Base-by-base conservation (phyloP, 1,284 basidiomycete genomes). In the Neolentinus lepideus region DNA sequence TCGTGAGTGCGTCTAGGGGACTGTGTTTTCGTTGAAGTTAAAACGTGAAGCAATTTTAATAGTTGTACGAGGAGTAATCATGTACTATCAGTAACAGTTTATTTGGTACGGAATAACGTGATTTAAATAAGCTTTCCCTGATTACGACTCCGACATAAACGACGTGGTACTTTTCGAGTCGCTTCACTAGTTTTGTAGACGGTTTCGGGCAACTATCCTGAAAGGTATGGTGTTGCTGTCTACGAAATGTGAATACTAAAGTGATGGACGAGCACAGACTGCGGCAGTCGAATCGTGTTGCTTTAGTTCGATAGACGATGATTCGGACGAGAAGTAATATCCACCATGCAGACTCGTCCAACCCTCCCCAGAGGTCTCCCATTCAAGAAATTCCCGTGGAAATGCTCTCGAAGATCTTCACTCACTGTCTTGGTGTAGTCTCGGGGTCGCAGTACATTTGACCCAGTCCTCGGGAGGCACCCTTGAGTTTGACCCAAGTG, bases 1-100 rank as follows among this genome's bases (percentile, higher is more conserved):
- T 57, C 76, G 11, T 43, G 19, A 43, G 38, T 35, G 9, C 33
- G 33, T 9, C 16, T 35, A 16, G 16, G 33, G 33, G 33, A 9
- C 33, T 35, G 33, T 9, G 16, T 35, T 16, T 9, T 35, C 9
- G 9, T 35, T 16, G 33, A 16, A 16, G 33, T 35, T 9, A 9
- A 16, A 9, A 16, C 16, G 16, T 16, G 33, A 35, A 35, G 9
- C 9, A 16, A 35, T 9, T 9, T 35, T 16, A 16, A 16, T 16
- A 35, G 33, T 35, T 35, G 33, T 16, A 16, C 9, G 33, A 35
- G 33, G 33, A 35, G 33, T 9, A 35, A 35, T 35, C 33, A 35
- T 35, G 33, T 9, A 35, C 33, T 35, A 35, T 9, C 16, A 35
- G 9, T 35, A 16, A 35, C 33, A 35, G 33, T 35, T 35, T 35